Percentiles rank a stretch among this genome's conserved stretches.
phyloP scores from a whole-genome alignment of 23 red algal genomes.

The Gracilaria domingensis region DNA sequence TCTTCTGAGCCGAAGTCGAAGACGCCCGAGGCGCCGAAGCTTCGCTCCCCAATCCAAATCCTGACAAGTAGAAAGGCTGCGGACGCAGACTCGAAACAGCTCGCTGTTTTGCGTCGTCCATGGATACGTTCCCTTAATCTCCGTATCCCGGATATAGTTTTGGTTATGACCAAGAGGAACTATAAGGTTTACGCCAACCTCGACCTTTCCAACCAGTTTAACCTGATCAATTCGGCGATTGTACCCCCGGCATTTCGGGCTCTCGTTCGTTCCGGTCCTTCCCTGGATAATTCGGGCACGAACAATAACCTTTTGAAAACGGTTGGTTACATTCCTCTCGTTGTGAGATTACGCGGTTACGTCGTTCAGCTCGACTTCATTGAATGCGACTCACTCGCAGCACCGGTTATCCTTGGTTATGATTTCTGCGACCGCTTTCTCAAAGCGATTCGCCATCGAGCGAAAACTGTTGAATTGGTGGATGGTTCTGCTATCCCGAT shows the following conservation, averaged over 20 bases:
- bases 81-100: background rate
- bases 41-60: background rate
- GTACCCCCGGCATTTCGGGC: background rate
- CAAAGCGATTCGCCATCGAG: background rate
- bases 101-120: constrained; percentile 4
- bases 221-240: background rate
- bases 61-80: background rate
- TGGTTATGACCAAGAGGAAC: constrained; percentile 20
- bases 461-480: background rate
- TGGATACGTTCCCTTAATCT: constrained; percentile 30
- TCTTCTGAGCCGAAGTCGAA: too few relatives aligned
- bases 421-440: constrained; percentile 4
- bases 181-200: constrained; percentile 39
- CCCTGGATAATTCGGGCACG: background rate
- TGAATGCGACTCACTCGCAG: background rate
- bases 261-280: background rate
- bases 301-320: background rate
- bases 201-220: constrained; percentile 6
- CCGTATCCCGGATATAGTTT: constrained; percentile 2
- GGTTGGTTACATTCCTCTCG: background rate
- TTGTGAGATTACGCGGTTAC: background rate
- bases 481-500: background rate
- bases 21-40: too few relatives aligned
- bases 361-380: background rate
- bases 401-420: constrained; percentile 6